Base-by-base conservation (phyloP, 306 rosid species). In the Lotus japonicus region DNA sequence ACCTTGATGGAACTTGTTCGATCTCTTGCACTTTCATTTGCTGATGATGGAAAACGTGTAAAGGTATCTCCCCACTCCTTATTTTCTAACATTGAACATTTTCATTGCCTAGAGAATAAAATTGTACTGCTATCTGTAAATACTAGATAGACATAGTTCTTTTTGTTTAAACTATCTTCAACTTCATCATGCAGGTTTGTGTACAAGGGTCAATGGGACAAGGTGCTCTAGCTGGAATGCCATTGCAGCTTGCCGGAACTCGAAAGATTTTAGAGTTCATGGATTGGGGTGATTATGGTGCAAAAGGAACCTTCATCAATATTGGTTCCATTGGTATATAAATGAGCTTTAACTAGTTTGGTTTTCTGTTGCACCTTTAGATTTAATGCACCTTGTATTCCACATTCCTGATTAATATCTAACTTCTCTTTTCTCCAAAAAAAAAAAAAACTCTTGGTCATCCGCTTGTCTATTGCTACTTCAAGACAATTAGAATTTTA, bases 121-220 rank as follows among this genome's bases (percentile, higher is more conserved):
- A 72, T 55, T 57, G 58, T 35, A 68, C 23, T 36, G 26, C 43
- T 52, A 33, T 76, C 49, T 19, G 19, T 42, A 12, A 62, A 43
- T 9, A 45, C 4, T 41, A 39, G 35, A 12, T 41, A 44, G 35
- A 9, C 54, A 10, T 19, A 31, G 31, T 66, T 62, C 31, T 44
- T 70, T 11, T 64, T 52, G 68, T 43, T 31, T 61, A 75, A 58
- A 49, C 71, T 45, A 58, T 58, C 65, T 15, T 45, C 55, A 45
- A 72, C 49, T 26, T 66, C 35, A 45, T 64, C 74, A 19, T 70
- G 72, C 72, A 94, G 98, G 98, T 94, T 66, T 94, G 98, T 76
- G 96, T 94, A 41, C 97, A 94, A 85, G 98, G 98, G 60, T 90
- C 98, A 56, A 90, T 94, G 98, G 98, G 98, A 69, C 92, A 90